Base-by-base conservation (phyloP, 2,329 filamentous ascomycete genomes). In the Stagonosporopsis rhizophila region DNA sequence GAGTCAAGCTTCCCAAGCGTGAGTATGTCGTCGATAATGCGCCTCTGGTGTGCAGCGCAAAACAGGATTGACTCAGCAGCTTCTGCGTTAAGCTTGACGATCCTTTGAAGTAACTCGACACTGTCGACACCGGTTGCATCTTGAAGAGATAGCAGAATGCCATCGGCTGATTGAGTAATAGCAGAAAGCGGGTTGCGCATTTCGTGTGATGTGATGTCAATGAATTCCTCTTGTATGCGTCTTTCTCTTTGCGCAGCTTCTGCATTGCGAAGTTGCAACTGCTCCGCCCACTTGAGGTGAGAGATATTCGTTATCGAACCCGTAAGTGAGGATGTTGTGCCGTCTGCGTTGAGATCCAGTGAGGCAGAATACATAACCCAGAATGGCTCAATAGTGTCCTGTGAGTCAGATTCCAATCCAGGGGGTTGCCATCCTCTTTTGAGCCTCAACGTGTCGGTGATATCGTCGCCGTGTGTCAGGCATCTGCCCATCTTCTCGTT, bases 301-400 rank as follows among this genome's bases (percentile, higher is more conserved):
- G 69, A 72, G 19, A 75, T 73, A 35, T 75, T 70, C 2, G 69
- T 67, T 17, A 75, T 59, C 4, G 67, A 69, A 8, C 74, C 74
- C 42, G 70, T 69, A 15, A 55, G 45, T 2, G 45, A 55, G 12
- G 25, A 27, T 14, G 37, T 23, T 11, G 40, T 38, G 23, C 38
- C 30, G 15, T 49, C 32, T 8, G 39, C 6, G 1, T 34, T 38
- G 20, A 45, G 47, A 48, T 49, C 39, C 7, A 49, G 54, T 11
- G 49, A 49, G 3, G 54, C 48, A 17, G 54, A 48, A 14, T 52
- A 52, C 38, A 58, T 28, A n/a, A 58, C 27, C 54, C 54, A 58
- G 17, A 37, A 58, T 3, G 49, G 48, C 45, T 44, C 54, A 15
- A 17, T 34, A 2, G 44, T 30, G n/a, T 40, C 4, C 22, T 12